Evolutionary conservation across 148 eudicot species (phyloP).

Genomic region (Cornus suecica): DNA sequence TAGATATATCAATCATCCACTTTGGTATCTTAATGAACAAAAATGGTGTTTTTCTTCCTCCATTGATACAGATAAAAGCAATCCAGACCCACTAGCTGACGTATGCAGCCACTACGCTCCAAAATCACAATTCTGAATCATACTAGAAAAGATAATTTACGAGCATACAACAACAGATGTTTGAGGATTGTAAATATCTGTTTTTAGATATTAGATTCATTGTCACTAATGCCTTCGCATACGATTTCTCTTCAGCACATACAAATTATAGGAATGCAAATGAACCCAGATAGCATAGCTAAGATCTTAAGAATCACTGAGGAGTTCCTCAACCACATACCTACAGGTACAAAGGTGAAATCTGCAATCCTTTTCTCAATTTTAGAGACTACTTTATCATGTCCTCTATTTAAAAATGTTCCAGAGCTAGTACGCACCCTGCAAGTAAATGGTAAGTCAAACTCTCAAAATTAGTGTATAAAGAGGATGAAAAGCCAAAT

Average conservation of each 20-base stretch:
- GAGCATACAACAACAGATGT: neutral
- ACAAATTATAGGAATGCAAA: neutral
- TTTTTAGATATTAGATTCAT: neutral
- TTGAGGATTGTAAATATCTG: neutral
- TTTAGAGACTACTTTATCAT: slow-evolving; percentile 55
- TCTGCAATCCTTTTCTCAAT: slow-evolving; percentile 95
- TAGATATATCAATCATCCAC: no score
- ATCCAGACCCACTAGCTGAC: neutral
- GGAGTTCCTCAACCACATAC: slow-evolving; percentile 37
- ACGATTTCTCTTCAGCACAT: neutral
- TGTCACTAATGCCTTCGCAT: neutral
- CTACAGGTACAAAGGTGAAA: slow-evolving; percentile 82
- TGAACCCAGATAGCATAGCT: neutral
- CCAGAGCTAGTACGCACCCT: slow-evolving; percentile 97
- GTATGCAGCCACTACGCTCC: neutral
- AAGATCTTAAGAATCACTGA: neutral
- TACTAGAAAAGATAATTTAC: neutral
- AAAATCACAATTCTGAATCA: neutral
- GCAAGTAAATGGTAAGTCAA: slow-evolving; percentile 11
- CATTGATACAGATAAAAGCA: neutral
- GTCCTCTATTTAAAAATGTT: slow-evolving; percentile 77
- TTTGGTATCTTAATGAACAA: no score
- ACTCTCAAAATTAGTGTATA: neutral
- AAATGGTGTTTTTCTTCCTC: no score
- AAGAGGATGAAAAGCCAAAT: slow-evolving; percentile 6